These are phyloP conservation scores for Plasmodium ovale DNA, from an alignment of 169 alveolate species.

Conservation along the genomic window DNA sequence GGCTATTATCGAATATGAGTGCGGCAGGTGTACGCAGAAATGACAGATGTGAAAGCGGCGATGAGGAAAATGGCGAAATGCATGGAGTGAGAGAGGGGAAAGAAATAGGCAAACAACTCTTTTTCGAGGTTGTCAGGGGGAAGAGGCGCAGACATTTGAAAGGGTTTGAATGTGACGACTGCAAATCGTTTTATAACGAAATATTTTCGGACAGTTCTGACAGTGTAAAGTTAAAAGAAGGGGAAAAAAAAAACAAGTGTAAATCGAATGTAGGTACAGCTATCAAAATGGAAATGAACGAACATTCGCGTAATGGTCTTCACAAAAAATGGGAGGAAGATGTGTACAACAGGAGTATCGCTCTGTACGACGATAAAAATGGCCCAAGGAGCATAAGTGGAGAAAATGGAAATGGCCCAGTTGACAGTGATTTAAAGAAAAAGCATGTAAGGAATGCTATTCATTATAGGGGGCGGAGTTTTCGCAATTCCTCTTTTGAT, in stretches of 20 bases:
- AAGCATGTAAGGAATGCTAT: neutral
- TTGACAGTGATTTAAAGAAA: neutral
- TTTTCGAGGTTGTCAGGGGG: conserved; percentile 73
- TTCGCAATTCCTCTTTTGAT: neutral
- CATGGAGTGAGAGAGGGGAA: neutral
- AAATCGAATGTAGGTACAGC: neutral
- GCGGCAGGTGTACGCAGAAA: neutral
- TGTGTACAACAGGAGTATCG: neutral
- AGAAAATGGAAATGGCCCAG: neutral
- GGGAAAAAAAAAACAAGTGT: neutral
- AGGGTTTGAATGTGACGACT: conserved; percentile 70
- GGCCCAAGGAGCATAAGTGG: neutral
- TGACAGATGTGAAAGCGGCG: neutral
- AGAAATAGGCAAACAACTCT: conserved; percentile 4
- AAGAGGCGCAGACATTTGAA: conserved; percentile 32
- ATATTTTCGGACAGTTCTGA: conserved; percentile 38
- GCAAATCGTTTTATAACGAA: conserved; percentile 67
- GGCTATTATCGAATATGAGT: neutral
- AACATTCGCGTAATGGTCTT: neutral
- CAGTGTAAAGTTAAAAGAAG: neutral
- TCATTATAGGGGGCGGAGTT: neutral
- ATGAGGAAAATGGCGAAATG: neutral
- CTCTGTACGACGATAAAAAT: neutral
- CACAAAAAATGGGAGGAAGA: neutral
- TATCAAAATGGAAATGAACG: neutral